These are phyloP conservation scores for Spathaspora boniae DNA, from an alignment of 805 yeast genomes.

Conservation along the genomic window DNA sequence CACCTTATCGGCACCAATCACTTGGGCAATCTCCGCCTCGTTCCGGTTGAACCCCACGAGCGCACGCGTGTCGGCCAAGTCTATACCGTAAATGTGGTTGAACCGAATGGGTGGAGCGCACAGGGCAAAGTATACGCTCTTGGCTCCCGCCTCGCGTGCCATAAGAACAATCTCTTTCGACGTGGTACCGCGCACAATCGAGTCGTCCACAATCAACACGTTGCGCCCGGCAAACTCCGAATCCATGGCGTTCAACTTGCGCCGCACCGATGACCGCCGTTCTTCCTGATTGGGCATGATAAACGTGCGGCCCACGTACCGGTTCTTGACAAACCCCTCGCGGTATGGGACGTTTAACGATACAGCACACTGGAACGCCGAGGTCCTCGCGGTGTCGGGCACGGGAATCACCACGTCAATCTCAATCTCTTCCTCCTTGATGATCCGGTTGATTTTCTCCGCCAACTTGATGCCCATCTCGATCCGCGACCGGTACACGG, in stretches of 20 bases:
- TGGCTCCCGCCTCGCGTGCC: slow-evolving; percentile 99
- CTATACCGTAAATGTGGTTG: slow-evolving; percentile 97
- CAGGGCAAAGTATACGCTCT: slow-evolving; percentile 90
- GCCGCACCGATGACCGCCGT: slow-evolving; percentile 88
- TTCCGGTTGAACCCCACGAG: slow-evolving; percentile 81
- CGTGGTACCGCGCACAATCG: slow-evolving; percentile 97
- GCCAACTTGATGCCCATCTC: slow-evolving; percentile 94
- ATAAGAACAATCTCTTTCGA: slow-evolving; percentile 92
- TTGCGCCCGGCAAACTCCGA: slow-evolving; percentile 82
- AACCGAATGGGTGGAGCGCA: slow-evolving; percentile 97
- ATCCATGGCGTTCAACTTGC: slow-evolving; percentile 95
- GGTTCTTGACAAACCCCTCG: slow-evolving; percentile 95
- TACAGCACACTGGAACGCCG: slow-evolving; percentile 90
- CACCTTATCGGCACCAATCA: slow-evolving; percentile 86
- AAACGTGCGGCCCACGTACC: slow-evolving; percentile 96
- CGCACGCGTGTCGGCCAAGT: slow-evolving; percentile 91
- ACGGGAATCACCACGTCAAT: slow-evolving; percentile 97
- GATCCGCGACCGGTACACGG: slow-evolving; percentile 88
- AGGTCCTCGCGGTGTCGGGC: slow-evolving; percentile 96
- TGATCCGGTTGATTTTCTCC: slow-evolving; percentile 50
- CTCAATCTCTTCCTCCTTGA: slow-evolving; percentile 40
- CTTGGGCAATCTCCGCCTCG: slow-evolving; percentile 70
- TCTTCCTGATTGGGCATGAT: slow-evolving; percentile 98
- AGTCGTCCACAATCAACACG: slow-evolving; percentile 91
- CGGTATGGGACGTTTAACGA: slow-evolving; percentile 78